Evolutionary conservation across 371 early-diverging fungal genomes (phyloP).

Genomic region (Syncephalastrum racemosum): DNA sequence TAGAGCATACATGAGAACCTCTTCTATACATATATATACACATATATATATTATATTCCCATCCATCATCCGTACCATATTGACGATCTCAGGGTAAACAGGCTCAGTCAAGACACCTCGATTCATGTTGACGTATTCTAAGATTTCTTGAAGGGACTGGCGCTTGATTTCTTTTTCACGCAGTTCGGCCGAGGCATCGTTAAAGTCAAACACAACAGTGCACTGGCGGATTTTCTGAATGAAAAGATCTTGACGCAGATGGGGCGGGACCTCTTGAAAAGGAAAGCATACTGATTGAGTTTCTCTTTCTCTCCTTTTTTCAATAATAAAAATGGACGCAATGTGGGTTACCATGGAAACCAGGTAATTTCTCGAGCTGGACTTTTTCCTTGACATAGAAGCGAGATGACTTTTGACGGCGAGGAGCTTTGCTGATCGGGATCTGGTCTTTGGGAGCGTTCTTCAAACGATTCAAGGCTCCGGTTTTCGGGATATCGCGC

Average conservation of each 20-base stretch:
- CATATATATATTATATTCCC: not conserved
- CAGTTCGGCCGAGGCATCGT: slow-evolving; percentile 81
- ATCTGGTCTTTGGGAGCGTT: slow-evolving; percentile 80
- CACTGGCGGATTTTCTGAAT: slow-evolving; percentile 91
- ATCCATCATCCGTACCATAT: slow-evolving; percentile 71
- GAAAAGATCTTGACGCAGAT: slow-evolving; percentile 78
- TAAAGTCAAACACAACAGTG: slow-evolving; percentile 91
- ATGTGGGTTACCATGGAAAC: slow-evolving; percentile 68
- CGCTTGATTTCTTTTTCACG: slow-evolving; percentile 95
- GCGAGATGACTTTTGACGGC: slow-evolving; percentile 84
- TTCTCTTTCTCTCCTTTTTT: not conserved
- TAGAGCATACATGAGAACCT: slow-evolving; percentile 22
- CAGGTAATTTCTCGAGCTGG: slow-evolving; percentile 75
- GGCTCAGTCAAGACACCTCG: slow-evolving; percentile 84
- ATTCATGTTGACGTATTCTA: slow-evolving; percentile 88
- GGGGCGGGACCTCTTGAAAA: slow-evolving; percentile 67
- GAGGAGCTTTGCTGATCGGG: slow-evolving; percentile 78
- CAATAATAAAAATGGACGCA: not conserved
- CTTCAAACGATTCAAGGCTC: slow-evolving; percentile 77
- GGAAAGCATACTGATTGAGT: not conserved
- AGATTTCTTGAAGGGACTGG: slow-evolving; percentile 83
- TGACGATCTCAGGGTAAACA: slow-evolving; percentile 87
- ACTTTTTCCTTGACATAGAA: slow-evolving; percentile 84
- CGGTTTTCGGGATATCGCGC: slow-evolving; percentile 66
- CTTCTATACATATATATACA: not conserved